Percentiles rank a stretch among this genome's conserved stretches.
Conservation (phyloP, 805 yeast genomes). For the Diddensiella transvaalensis region DNA sequence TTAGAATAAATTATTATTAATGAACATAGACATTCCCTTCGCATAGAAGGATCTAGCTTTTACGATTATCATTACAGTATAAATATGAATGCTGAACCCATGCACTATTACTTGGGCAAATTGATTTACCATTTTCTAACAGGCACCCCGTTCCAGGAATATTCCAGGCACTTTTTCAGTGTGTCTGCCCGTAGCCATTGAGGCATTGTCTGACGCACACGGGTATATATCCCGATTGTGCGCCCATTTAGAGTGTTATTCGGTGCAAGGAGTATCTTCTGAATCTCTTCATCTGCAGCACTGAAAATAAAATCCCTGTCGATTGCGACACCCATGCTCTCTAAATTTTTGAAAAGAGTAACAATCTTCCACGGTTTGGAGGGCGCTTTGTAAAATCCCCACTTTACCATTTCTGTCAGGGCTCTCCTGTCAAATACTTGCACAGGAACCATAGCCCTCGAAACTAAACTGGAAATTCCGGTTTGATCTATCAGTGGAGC, state of each 20-base stretch:
- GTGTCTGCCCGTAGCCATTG: background rate
- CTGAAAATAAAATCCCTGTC: background rate
- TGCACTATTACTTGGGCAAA: too few relatives aligned
- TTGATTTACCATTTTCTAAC: too few relatives aligned
- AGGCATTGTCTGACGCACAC: background rate
- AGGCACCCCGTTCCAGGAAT: background rate
- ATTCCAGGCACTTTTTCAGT: background rate
- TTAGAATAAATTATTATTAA: background rate
- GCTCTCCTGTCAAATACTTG: constrained; percentile 1
- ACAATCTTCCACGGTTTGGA: constrained; percentile 2
- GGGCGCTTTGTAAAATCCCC: constrained; percentile 8
- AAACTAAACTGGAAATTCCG: background rate
- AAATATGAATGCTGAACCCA: too few relatives aligned
- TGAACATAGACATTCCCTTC: too few relatives aligned
- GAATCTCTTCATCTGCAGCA: background rate
- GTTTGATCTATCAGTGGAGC: background rate
- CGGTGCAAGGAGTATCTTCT: background rate
- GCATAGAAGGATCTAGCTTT: too few relatives aligned
- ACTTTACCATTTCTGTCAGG: background rate
- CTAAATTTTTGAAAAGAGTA: background rate
- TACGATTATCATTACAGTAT: too few relatives aligned
- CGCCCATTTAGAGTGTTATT: background rate
- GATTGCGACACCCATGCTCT: background rate
- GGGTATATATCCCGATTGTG: background rate
- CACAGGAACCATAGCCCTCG: background rate